These are phyloP conservation scores for Microbotryum violaceum DNA, from an alignment of 1,284 basidiomycete genomes.

Conservation along the genomic window DNA sequence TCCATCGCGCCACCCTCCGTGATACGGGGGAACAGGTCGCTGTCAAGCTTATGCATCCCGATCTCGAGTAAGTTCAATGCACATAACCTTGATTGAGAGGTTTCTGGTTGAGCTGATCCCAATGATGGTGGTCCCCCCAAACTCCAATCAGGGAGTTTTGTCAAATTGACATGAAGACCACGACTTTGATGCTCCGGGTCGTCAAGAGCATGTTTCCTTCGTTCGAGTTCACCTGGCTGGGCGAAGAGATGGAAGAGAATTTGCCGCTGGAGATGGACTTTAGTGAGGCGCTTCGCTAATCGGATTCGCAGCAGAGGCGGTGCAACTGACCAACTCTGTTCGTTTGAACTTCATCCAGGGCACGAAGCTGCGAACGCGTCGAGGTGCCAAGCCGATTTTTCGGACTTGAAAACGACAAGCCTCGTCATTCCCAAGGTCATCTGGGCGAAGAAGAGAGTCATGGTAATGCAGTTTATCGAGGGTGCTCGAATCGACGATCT, in stretches of 20 bases:
- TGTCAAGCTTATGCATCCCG: constrained; percentile 95
- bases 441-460: constrained; percentile 71
- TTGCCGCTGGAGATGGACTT: constrained; percentile 90
- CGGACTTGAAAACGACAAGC: constrained; percentile 55
- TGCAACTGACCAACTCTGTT: neutral
- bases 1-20: constrained; percentile 73
- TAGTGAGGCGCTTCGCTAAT: constrained; percentile 26
- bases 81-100: too few relatives aligned
- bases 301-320: neutral
- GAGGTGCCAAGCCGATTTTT: constrained; percentile 66
- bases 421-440: constrained; percentile 87
- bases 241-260: constrained; percentile 75
- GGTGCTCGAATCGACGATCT: constrained; percentile 87
- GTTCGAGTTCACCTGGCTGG: constrained; percentile 92
- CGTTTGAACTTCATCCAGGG: constrained; percentile 38
- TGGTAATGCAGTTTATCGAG: constrained; percentile 86
- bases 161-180: constrained; percentile 65
- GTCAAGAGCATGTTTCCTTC: constrained; percentile 74
- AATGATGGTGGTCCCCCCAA: too few relatives aligned
- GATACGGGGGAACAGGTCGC: constrained; percentile 71
- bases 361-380: constrained; percentile 83
- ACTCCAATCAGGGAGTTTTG: constrained; percentile 60
- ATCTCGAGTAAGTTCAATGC: constrained; percentile 51
- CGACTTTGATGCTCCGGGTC: constrained; percentile 51
- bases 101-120: too few relatives aligned